phyloP scores from a whole-genome alignment of 2,329 filamentous ascomycete species.

The Ophidiomyces ophidiicola region DNA sequence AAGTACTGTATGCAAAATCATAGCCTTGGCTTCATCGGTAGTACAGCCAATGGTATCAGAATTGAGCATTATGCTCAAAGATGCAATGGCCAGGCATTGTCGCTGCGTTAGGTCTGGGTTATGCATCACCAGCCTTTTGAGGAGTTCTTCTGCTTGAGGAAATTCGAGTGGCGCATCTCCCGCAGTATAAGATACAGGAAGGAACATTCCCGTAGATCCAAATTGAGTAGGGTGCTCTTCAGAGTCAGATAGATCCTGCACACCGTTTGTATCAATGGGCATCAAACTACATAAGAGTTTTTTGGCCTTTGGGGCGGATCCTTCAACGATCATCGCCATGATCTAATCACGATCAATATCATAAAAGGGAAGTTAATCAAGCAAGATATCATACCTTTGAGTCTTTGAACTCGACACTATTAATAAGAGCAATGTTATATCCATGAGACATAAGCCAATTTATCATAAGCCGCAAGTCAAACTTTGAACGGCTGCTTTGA shows the following conservation, averaged over 20 bases:
- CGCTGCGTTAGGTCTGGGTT: conserved; percentile 15
- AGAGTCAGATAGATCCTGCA: too few species aligned
- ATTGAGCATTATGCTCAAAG: conserved; percentile 16
- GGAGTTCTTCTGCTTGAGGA: too few species aligned
- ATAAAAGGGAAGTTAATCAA: conserved; percentile 11
- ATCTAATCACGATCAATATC: conserved; percentile 27
- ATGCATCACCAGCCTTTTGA: neutral
- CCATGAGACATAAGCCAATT: conserved; percentile 43
- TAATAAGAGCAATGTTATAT: conserved; percentile 52
- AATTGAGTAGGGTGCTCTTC: too few species aligned
- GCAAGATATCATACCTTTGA: conserved; percentile 41
- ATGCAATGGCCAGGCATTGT: conserved; percentile 16
- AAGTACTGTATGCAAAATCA: conserved; percentile 19
- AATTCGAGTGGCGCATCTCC: too few species aligned
- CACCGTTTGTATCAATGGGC: too few species aligned
- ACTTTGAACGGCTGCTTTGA: neutral
- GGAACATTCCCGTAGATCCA: too few species aligned
- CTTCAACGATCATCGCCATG: conserved; percentile 39
- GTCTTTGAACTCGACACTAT: conserved; percentile 51
- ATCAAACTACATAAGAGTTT: neutral
- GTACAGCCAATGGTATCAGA: neutral
- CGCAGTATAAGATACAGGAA: too few species aligned
- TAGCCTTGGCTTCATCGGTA: conserved; percentile 8
- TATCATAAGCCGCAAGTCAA: conserved; percentile 38
- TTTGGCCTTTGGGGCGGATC: conserved; percentile 5